phyloP scores from a whole-genome alignment of 2,329 filamentous ascomycete species.

The Coniella vitis region DNA sequence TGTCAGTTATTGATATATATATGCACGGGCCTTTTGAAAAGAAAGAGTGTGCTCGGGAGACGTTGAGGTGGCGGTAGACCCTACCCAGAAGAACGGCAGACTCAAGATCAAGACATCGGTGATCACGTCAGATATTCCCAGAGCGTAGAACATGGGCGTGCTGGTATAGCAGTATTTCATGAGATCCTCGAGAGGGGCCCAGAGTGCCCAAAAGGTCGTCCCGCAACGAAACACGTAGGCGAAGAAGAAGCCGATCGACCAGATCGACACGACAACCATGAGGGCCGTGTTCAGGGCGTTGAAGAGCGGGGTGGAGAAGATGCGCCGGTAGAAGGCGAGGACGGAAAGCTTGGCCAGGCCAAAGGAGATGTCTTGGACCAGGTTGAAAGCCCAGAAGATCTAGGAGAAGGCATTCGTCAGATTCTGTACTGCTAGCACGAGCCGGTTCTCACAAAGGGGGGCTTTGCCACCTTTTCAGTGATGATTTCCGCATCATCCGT shows the following conservation, averaged over 20 bases:
- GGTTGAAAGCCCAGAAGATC: slow-evolving; percentile 13
- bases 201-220: slow-evolving; percentile 12
- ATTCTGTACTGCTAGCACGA: no score
- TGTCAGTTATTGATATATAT: no score
- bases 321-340: slow-evolving; percentile 15
- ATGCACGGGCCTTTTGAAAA: no score
- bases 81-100: slow-evolving; percentile 12
- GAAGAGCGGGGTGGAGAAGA: slow-evolving; percentile 9
- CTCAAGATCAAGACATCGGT: slow-evolving; percentile 11
- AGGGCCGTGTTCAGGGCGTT: not conserved
- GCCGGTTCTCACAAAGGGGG: no score
- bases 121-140: slow-evolving; percentile 12
- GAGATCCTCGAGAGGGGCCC: slow-evolving; percentile 10
- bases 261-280: slow-evolving; percentile 5
- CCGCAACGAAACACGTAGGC: slow-evolving; percentile 12
- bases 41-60: no score
- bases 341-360: slow-evolving; percentile 14
- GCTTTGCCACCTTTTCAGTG: slow-evolving; percentile 14
- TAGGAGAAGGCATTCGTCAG: not conserved
- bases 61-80: no score
- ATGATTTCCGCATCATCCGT: slow-evolving; percentile 13
- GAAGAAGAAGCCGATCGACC: slow-evolving; percentile 14
- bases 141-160: slow-evolving; percentile 8
- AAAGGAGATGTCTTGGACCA: slow-evolving; percentile 10
- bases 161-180: slow-evolving; percentile 10